Conservation (phyloP, 1,284 basidiomycete species). For the Ceratobasidium sp. region DNA sequence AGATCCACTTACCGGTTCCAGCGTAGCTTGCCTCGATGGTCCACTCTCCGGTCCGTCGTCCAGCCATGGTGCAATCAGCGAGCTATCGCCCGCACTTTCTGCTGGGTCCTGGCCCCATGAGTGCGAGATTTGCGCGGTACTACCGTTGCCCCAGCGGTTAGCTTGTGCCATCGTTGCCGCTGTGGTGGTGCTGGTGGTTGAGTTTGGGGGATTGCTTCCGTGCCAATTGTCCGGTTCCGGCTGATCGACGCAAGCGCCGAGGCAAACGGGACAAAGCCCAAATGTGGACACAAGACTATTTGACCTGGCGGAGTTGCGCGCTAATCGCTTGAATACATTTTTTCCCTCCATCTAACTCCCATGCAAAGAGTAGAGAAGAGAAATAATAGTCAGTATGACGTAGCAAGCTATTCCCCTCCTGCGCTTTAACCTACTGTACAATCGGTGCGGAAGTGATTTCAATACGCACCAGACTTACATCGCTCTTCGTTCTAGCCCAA, state of each 20-base stretch:
- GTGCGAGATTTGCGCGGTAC: slow-evolving; percentile 23
- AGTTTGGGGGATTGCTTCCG: neutral
- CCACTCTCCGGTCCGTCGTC: slow-evolving; percentile 10
- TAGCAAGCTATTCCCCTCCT: too few relatives aligned
- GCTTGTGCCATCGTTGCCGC: slow-evolving; percentile 7
- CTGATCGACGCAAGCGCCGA: slow-evolving; percentile 20
- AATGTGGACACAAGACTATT: too few relatives aligned
- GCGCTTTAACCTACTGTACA: too few relatives aligned
- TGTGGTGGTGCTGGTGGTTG: slow-evolving; percentile 9
- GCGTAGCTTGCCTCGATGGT: neutral
- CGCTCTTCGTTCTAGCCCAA: too few relatives aligned
- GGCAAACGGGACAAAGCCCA: neutral
- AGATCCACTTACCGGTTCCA: slow-evolving; percentile 24
- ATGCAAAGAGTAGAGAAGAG: too few relatives aligned
- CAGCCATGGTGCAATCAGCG: slow-evolving; percentile 40
- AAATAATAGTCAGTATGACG: too few relatives aligned
- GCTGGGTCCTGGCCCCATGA: slow-evolving; percentile 35
- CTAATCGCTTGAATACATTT: too few relatives aligned
- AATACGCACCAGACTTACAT: too few relatives aligned
- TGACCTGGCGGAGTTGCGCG: too few relatives aligned
- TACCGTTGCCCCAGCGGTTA: slow-evolving; percentile 8
- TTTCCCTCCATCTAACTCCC: too few relatives aligned
- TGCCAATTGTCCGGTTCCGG: neutral
- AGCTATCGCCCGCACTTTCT: slow-evolving; percentile 32
- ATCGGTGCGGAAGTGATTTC: too few relatives aligned